Conservation (phyloP, 257 asterid species). For the Lycium barbarum region DNA sequence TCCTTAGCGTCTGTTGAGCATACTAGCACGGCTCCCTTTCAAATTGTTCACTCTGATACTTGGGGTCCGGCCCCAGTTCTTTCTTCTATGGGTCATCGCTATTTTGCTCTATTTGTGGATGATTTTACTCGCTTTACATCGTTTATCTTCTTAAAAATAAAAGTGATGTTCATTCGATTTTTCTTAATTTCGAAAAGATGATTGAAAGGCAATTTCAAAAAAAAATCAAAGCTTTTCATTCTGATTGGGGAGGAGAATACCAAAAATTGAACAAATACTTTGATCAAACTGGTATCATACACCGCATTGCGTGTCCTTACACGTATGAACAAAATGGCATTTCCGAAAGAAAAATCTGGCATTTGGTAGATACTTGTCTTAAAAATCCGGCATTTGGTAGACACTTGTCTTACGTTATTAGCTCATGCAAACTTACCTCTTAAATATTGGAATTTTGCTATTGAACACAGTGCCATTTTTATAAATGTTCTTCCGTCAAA, state of each 20-base stretch:
- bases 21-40: not conserved
- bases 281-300: not conserved
- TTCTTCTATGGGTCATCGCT: not conserved
- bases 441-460: slow-evolving; percentile 24
- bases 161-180: not conserved
- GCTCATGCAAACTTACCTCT: slow-evolving; percentile 20
- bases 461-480: not conserved
- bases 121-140: not conserved
- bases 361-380: slow-evolving; percentile 18
- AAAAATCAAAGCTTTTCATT: not conserved
- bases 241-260: slow-evolving; percentile 1
- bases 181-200: not conserved
- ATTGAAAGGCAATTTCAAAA: not conserved
- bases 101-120: slow-evolving; percentile 25
- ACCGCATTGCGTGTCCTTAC: slow-evolving; percentile 24
- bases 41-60: slow-evolving; percentile 21
- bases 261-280: not conserved
- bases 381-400: not conserved
- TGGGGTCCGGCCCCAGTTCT: slow-evolving; percentile 18
- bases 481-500: no score
- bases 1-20: not conserved
- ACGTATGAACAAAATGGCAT: slow-evolving; percentile 29
- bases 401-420: slow-evolving; percentile 13
- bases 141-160: not conserved
- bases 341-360: not conserved